Percentiles rank a stretch among this genome's conserved stretches.
phyloP scores from a whole-genome alignment of 306 rosid genomes.

The Herpetospermum pedunculosum region DNA sequence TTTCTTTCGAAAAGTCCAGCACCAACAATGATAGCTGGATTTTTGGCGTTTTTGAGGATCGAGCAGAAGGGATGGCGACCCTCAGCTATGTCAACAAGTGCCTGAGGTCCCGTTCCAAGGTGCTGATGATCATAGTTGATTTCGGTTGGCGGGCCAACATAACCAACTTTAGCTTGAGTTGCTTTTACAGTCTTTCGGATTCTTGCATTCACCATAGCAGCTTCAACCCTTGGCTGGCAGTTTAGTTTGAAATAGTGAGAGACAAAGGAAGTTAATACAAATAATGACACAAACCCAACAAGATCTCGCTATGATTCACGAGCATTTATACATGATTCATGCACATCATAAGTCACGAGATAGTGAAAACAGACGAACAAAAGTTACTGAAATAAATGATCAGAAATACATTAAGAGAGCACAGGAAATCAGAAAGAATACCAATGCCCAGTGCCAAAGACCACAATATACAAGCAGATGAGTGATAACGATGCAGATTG shows the following conservation, averaged over 20 bases:
- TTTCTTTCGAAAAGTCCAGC: constrained; percentile 78
- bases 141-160: constrained; percentile 73
- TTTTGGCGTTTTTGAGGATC: constrained; percentile 55
- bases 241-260: constrained; percentile 16
- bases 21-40: constrained; percentile 79
- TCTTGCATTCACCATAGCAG: constrained; percentile 98
- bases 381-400: neutral
- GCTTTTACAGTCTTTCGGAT: constrained; percentile 72
- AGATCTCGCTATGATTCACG: neutral
- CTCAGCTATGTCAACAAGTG: constrained; percentile 77
- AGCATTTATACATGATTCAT: neutral
- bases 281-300: neutral
- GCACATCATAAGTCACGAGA: neutral
- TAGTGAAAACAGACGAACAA: neutral
- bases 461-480: neutral
- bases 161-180: constrained; percentile 77
- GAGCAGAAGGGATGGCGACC: constrained; percentile 67
- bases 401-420: neutral
- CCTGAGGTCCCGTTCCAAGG: constrained; percentile 78
- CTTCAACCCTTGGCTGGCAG: constrained; percentile 93
- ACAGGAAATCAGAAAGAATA: neutral
- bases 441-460: neutral
- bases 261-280: neutral
- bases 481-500: neutral
- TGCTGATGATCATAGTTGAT: constrained; percentile 71